Evolutionary conservation across 805 yeast genomes (phyloP).

Genomic region (Vanderwaltozyma tropicalis): DNA sequence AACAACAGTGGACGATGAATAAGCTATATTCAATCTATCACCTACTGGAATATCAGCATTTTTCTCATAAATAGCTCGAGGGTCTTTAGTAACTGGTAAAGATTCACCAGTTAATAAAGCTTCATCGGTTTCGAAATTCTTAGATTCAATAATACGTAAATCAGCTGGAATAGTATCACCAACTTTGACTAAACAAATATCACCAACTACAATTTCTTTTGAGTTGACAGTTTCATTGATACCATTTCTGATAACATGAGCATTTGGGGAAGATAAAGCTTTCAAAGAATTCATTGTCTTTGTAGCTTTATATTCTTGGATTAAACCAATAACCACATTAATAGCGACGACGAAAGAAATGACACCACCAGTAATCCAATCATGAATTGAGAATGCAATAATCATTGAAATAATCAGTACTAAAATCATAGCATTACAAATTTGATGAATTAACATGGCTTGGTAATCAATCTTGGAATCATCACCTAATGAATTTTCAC

Average conservation of each 20-base stretch:
- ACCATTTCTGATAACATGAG: conserved; percentile 76
- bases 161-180: conserved; percentile 98
- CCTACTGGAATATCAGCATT: conserved; percentile 41
- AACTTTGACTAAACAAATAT: conserved; percentile 72
- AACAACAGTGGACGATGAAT: conserved; percentile 92
- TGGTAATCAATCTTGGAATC: conserved; percentile 60
- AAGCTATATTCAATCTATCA: conserved; percentile 69
- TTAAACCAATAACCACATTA: conserved; percentile 90
- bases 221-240: conserved; percentile 68
- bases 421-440: conserved; percentile 85
- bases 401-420: conserved; percentile 81
- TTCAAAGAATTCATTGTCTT: conserved; percentile 88
- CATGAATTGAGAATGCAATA: conserved; percentile 80
- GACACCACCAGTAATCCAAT: conserved; percentile 86
- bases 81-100: conserved; percentile 62
- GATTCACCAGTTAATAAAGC: conserved; percentile 93
- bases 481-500: conserved; percentile 70
- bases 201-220: conserved; percentile 87
- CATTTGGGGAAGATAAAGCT: conserved; percentile 87
- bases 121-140: conserved; percentile 80
- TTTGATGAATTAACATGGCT: conserved; percentile 71
- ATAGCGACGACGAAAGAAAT: conserved; percentile 83
- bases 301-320: conserved; percentile 92
- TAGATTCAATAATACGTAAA: conserved; percentile 63
- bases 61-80: conserved; percentile 31